These are phyloP conservation scores for Euphorbia corollata DNA, from an alignment of 441 rosid genomes.

Conservation along the genomic window DNA sequence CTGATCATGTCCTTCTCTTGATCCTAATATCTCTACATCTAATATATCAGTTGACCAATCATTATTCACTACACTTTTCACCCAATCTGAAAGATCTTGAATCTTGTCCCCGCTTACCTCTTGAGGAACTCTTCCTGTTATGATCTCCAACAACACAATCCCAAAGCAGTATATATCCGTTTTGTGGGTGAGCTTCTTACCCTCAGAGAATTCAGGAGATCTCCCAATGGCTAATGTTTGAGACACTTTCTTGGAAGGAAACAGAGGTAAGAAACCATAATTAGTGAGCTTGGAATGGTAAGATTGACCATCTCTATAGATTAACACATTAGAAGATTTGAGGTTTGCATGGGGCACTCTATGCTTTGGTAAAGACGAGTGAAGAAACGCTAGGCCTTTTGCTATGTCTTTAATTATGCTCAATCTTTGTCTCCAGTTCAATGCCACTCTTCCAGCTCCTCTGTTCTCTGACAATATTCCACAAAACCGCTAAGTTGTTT, in stretches of 20 bases:
- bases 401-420: slow-evolving; percentile 45
- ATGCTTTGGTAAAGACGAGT: slow-evolving; percentile 36
- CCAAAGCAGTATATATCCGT: slow-evolving; percentile 56
- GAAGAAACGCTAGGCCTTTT: slow-evolving; percentile 36
- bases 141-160: slow-evolving; percentile 42
- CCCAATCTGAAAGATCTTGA: slow-evolving; percentile 42
- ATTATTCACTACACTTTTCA: slow-evolving; percentile 30
- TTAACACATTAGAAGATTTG: slow-evolving; percentile 42
- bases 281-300: slow-evolving; percentile 39
- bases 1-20: slow-evolving; percentile 39
- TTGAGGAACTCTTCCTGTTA: slow-evolving; percentile 45
- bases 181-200: slow-evolving; percentile 44
- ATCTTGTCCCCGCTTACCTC: slow-evolving; percentile 20
- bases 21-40: slow-evolving; percentile 39
- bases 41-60: slow-evolving; percentile 57
- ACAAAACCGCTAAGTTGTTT: too few relatives aligned
- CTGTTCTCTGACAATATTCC: slow-evolving; percentile 27
- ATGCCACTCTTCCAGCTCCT: slow-evolving; percentile 38
- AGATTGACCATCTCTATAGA: slow-evolving; percentile 19
- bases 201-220: slow-evolving; percentile 41
- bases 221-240: slow-evolving; percentile 30
- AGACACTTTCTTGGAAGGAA: slow-evolving; percentile 24
- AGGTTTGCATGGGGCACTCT: slow-evolving; percentile 52
- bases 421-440: slow-evolving; percentile 39
- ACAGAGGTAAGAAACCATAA: slow-evolving; percentile 45